These are phyloP conservation scores for Gomphus sp. DNA, from an alignment of 1,284 basidiomycete species.

Conservation along the genomic window DNA sequence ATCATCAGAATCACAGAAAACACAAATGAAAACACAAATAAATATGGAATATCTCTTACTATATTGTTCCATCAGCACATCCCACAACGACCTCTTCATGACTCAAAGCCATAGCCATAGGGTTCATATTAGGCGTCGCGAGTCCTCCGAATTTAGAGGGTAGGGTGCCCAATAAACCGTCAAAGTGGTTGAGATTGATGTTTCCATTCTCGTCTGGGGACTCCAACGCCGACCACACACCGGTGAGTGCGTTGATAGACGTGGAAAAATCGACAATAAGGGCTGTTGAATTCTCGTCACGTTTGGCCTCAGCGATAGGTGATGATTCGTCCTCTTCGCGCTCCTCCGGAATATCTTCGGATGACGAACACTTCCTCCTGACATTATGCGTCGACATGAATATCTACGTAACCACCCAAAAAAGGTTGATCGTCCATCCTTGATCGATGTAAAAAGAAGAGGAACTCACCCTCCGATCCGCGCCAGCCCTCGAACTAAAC, in stretches of 20 bases:
- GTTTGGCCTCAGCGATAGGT: slow-evolving; percentile 14
- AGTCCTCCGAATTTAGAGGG: slow-evolving; percentile 62
- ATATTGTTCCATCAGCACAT: slow-evolving; percentile 81
- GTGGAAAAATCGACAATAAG: slow-evolving; percentile 47
- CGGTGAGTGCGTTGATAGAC: slow-evolving; percentile 49
- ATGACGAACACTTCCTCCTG: slow-evolving; percentile 16
- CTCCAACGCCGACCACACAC: slow-evolving; percentile 61
- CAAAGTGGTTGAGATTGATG: slow-evolving; percentile 23
- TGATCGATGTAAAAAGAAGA: not conserved
- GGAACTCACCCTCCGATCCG: slow-evolving; percentile 59
- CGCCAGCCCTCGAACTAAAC: slow-evolving; percentile 73
- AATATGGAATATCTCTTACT: slow-evolving; percentile 40
- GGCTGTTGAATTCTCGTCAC: slow-evolving; percentile 20
- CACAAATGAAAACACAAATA: slow-evolving; percentile 10
- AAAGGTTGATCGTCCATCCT: not conserved
- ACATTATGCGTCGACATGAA: slow-evolving; percentile 62
- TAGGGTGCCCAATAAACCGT: slow-evolving; percentile 49
- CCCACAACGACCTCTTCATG: slow-evolving; percentile 82
- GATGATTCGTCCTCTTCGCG: slow-evolving; percentile 15
- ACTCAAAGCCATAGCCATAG: slow-evolving; percentile 81
- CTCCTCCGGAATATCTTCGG: slow-evolving; percentile 29
- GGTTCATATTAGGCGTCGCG: slow-evolving; percentile 77
- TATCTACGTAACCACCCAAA: slow-evolving; percentile 34
- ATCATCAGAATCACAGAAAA: slow-evolving; percentile 7
- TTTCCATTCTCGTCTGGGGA: slow-evolving; percentile 14